Conservation (phyloP, 768 basidiomycete genomes). For the Gymnopilus dilepis region DNA sequence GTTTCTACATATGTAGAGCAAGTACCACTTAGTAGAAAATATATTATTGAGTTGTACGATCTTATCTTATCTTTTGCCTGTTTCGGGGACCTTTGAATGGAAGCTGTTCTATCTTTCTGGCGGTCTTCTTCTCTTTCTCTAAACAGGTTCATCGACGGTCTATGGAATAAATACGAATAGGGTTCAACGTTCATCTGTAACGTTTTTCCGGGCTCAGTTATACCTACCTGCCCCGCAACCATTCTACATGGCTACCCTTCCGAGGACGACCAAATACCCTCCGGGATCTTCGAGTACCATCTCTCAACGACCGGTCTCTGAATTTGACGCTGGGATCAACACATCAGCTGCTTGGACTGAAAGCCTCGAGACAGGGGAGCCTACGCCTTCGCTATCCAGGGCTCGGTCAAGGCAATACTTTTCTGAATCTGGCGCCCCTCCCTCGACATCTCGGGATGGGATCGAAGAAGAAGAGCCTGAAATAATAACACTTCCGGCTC, state of each 20-base stretch:
- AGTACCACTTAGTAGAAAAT: too few relatives aligned
- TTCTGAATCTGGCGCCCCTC: constrained; percentile 39
- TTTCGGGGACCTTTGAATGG: background rate
- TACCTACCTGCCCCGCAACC: background rate
- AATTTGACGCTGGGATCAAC: constrained; percentile 82
- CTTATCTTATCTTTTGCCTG: constrained; percentile 19
- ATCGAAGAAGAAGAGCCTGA: constrained; percentile 40
- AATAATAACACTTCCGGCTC: constrained; percentile 52
- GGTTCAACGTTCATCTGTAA: background rate
- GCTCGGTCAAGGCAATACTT: constrained; percentile 43
- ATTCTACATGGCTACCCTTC: constrained; percentile 29
- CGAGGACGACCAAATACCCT: constrained; percentile 26
- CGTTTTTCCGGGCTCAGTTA: background rate
- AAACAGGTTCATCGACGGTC: background rate
- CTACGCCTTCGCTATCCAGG: constrained; percentile 33
- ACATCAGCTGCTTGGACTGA: constrained; percentile 80
- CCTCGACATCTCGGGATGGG: constrained; percentile 49
- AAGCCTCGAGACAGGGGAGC: constrained; percentile 43
- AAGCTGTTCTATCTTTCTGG: too few relatives aligned
- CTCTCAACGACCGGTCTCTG: constrained; percentile 40
- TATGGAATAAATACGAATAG: background rate
- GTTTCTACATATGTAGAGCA: too few relatives aligned
- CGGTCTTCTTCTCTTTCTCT: background rate
- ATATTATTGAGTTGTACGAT: background rate
- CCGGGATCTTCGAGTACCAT: constrained; percentile 15